These are phyloP conservation scores for Hypoxylon sp. DNA, from an alignment of 2,329 filamentous ascomycete genomes.

Conservation along the genomic window DNA sequence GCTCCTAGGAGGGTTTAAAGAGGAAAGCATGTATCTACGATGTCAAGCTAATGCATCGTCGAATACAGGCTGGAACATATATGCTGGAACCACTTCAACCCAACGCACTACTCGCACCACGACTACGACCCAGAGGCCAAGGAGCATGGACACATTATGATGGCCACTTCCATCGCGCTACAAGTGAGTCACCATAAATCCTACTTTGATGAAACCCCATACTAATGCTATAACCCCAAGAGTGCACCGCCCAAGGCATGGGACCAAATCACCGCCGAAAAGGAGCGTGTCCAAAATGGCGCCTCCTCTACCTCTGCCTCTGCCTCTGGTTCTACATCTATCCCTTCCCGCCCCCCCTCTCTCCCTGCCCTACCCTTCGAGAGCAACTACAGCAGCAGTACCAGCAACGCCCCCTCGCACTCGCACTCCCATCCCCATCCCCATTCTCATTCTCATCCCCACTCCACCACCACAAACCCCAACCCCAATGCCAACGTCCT, in stretches of 20 bases:
- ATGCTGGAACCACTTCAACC: constrained; percentile 66
- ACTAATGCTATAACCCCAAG: not conserved
- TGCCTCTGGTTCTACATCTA: not conserved
- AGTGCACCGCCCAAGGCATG: constrained; percentile 41
- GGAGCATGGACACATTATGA: constrained; percentile 51
- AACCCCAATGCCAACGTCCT: constrained; percentile 11
- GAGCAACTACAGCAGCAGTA: not conserved
- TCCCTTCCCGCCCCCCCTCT: not conserved
- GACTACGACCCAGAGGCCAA: constrained; percentile 49
- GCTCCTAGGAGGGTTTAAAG: not conserved
- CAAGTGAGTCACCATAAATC: constrained; percentile 23
- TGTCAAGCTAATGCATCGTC: constrained; percentile 6
- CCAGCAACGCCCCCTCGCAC: constrained; percentile 2
- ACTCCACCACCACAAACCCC: constrained; percentile 8
- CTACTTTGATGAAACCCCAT: not conserved
- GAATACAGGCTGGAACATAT: constrained; percentile 64
- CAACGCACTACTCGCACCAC: constrained; percentile 58
- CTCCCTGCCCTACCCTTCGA: constrained; percentile 1
- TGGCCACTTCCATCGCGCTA: constrained; percentile 51
- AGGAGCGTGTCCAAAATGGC: constrained; percentile 7
- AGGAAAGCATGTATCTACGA: not conserved
- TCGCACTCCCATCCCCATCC: not conserved
- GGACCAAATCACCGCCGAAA: constrained; percentile 34
- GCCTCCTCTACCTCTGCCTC: not conserved
- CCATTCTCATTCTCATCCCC: not conserved